Evolutionary conservation across 1,139 yeast species (phyloP).

Genomic region (Hemisphaericaspora lyxosophila): DNA sequence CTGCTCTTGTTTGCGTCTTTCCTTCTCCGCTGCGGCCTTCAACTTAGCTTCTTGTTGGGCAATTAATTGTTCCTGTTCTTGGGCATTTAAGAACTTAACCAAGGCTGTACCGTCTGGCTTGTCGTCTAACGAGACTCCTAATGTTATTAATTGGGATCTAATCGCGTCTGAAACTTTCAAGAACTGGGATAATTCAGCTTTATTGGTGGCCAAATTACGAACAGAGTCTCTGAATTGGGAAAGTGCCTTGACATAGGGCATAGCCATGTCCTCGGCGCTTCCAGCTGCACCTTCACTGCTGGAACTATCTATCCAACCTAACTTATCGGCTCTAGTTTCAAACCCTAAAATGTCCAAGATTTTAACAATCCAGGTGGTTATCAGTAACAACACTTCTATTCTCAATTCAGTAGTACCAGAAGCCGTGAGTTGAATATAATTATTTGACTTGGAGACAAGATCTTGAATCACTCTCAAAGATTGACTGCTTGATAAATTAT

Average conservation of each 20-base stretch:
- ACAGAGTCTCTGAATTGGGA: constrained; percentile 81
- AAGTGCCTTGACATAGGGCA: constrained; percentile 79
- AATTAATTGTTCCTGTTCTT: constrained; percentile 67
- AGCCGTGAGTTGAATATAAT: constrained; percentile 57
- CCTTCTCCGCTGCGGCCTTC: constrained; percentile 41
- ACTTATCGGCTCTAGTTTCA: constrained; percentile 59
- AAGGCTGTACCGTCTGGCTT: constrained; percentile 78
- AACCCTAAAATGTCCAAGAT: constrained; percentile 77
- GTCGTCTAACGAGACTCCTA: constrained; percentile 88
- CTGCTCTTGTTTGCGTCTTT: constrained; percentile 39
- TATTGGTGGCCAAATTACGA: constrained; percentile 68
- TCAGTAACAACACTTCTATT: constrained; percentile 64
- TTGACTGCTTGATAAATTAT: constrained; percentile 77
- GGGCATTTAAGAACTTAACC: constrained; percentile 71
- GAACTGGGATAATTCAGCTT: constrained; percentile 55
- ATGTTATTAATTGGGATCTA: constrained; percentile 58
- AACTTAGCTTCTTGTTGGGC: constrained; percentile 63
- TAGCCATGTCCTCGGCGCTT: constrained; percentile 58
- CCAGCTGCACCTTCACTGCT: constrained; percentile 14
- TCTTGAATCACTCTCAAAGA: constrained; percentile 68
- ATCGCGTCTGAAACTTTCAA: constrained; percentile 47
- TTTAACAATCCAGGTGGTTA: constrained; percentile 68
- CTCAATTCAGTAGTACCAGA: constrained; percentile 49
- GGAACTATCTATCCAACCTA: constrained; percentile 72
- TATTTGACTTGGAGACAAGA: constrained; percentile 68